Evolutionary conservation across 441 rosid species (phyloP).

Genomic region (Cnidoscolus chayamansa): DNA sequence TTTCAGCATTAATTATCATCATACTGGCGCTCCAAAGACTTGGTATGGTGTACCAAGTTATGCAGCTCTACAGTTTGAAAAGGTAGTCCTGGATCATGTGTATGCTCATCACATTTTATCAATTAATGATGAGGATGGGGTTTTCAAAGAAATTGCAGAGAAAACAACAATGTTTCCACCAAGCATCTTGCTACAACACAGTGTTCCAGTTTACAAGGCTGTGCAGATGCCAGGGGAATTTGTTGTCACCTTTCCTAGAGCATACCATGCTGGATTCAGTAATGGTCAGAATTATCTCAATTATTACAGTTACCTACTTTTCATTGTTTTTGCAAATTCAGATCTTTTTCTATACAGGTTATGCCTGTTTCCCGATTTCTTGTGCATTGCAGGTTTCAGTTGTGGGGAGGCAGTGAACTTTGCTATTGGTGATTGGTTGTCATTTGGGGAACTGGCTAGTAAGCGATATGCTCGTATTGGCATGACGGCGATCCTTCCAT

Average conservation of each 20-base stretch:
- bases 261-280: conserved; percentile 52
- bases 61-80: conserved; percentile 38
- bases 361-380: not conserved
- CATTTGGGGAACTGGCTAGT: conserved; percentile 44
- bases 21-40: conserved; percentile 50
- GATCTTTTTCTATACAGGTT: not conserved
- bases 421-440: conserved; percentile 45
- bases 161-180: conserved; percentile 54
- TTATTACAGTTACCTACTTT: not conserved
- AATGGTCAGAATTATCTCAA: conserved; percentile 27
- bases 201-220: conserved; percentile 48
- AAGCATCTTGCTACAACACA: conserved; percentile 33
- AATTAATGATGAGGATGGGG: conserved; percentile 31
- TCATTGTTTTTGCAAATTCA: not conserved
- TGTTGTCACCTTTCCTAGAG: conserved; percentile 49
- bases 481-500: conserved; percentile 37
- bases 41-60: conserved; percentile 52
- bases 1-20: conserved; percentile 52
- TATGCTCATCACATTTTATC: conserved; percentile 26
- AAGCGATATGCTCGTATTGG: conserved; percentile 35
- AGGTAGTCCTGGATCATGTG: conserved; percentile 37
- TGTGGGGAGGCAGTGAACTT: conserved; percentile 29
- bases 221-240: conserved; percentile 52
- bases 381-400: conserved; percentile 23
- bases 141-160: conserved; percentile 30